These are phyloP conservation scores for Aspergillus japonicus DNA, from an alignment of 2,329 filamentous ascomycete genomes.

Conservation along the genomic window DNA sequence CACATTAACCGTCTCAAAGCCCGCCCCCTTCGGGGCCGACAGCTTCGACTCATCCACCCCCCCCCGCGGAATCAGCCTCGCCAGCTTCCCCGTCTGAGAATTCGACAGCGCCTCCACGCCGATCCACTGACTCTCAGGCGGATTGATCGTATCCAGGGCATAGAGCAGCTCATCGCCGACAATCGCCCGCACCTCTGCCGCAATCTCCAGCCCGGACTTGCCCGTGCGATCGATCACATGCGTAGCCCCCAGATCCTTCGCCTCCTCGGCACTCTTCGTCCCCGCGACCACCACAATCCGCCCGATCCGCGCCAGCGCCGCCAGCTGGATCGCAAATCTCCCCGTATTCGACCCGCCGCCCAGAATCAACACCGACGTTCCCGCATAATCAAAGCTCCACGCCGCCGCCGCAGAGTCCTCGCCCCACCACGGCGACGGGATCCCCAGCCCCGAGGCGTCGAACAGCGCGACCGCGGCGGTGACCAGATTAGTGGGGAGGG, in stretches of 20 bases:
- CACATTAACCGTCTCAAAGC: constrained; percentile 31
- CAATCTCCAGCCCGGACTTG: constrained; percentile 22
- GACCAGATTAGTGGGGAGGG: constrained; percentile 39
- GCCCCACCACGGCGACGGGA: constrained; percentile 4
- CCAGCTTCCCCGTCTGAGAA: constrained; percentile 35
- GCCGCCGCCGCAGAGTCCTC: constrained; percentile 1
- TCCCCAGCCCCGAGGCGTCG: not conserved
- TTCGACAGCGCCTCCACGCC: constrained; percentile 37
- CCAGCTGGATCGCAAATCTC: constrained; percentile 25
- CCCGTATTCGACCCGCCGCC: constrained; percentile 28
- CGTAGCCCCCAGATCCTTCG: constrained; percentile 41
- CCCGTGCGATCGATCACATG: constrained; percentile 43
- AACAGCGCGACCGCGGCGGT: constrained; percentile 39
- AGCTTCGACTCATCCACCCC: constrained; percentile 29
- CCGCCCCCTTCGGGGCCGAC: constrained; percentile 29
- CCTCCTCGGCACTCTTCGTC: constrained; percentile 23
- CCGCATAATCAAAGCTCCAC: constrained; percentile 18
- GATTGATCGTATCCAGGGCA: constrained; percentile 38
- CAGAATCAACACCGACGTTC: constrained; percentile 22
- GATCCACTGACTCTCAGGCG: constrained; percentile 25
- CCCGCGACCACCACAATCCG: constrained; percentile 41
- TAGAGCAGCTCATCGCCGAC: constrained; percentile 44
- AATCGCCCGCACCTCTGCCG: constrained; percentile 32
- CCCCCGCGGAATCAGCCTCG: constrained; percentile 18
- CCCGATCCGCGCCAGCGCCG: constrained; percentile 35